A percentile compares a stretch with the other conserved stretches of the same genome.
Evolutionary conservation across 225 moss, liverwort and hornwort genomes (phyloP).

Genomic region (Bryoerythrophyllum caledonicum): DNA sequence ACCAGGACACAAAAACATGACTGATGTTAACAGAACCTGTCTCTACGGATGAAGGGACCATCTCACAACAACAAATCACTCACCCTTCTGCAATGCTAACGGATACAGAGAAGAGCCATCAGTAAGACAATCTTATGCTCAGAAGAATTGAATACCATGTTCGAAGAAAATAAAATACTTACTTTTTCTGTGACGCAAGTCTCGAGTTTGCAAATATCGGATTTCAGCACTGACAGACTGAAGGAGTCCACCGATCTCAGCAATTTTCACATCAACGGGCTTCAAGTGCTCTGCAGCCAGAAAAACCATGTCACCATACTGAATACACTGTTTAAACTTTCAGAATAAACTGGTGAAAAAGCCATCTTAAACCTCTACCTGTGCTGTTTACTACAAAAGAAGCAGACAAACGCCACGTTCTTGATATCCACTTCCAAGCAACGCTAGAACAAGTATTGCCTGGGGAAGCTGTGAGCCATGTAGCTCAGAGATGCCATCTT

Average conservation of each 20-base stretch:
- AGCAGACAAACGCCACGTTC: neutral
- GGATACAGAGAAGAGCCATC: neutral
- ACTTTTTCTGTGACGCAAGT: slow-evolving; percentile 62
- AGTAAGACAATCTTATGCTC: neutral
- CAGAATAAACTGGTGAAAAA: neutral
- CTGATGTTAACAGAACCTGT: neutral
- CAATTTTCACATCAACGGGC: slow-evolving; percentile 67
- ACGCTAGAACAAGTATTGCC: slow-evolving; percentile 11
- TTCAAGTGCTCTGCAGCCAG: slow-evolving; percentile 65
- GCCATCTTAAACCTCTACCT: neutral
- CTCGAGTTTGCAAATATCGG: slow-evolving; percentile 53
- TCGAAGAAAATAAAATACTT: slow-evolving; percentile 13
- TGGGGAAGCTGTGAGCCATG: slow-evolving; percentile 4
- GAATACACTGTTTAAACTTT: neutral
- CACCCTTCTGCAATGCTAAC: neutral
- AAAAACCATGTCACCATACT: slow-evolving; percentile 1
- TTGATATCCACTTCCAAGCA: neutral
- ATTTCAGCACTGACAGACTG: slow-evolving; percentile 62
- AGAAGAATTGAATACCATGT: neutral
- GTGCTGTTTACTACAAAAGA: neutral
- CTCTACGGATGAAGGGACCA: neutral
- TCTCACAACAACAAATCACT: slow-evolving; percentile 5
- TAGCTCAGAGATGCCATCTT: slow-evolving; percentile 28
- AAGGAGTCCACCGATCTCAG: slow-evolving; percentile 55
- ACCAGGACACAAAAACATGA: slow-evolving; percentile 8